Percentiles rank a stretch among this genome's conserved stretches.
These are phyloP conservation scores for Talaromyces verruculosus DNA, from an alignment of 2,329 filamentous ascomycete species.

Conservation along the genomic window DNA sequence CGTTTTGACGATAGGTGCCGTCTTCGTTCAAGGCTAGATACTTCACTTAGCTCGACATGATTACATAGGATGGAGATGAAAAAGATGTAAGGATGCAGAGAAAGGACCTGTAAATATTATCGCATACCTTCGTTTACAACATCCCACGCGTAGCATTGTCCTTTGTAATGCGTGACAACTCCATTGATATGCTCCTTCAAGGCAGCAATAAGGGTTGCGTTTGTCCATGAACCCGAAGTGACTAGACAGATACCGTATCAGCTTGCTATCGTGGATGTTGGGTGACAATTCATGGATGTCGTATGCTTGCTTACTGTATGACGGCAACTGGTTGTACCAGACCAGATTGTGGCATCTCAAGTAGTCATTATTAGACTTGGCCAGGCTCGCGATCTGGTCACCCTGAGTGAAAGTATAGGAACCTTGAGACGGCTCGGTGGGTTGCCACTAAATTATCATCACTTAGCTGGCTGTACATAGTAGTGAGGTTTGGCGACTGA, in stretches of 20 bases:
- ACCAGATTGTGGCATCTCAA: constrained; percentile 64
- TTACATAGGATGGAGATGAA: not conserved
- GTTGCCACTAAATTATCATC: constrained; percentile 53
- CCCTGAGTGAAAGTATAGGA: constrained; percentile 60
- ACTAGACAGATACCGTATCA: constrained; percentile 34
- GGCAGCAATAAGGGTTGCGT: constrained; percentile 56
- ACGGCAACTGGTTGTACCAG: constrained; percentile 50
- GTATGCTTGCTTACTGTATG: constrained; percentile 52
- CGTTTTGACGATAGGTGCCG: constrained; percentile 58
- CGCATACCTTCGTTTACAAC: constrained; percentile 40
- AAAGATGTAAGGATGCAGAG: not conserved
- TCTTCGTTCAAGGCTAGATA: constrained; percentile 47
- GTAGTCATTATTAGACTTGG: constrained; percentile 45
- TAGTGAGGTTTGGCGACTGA: constrained; percentile 21
- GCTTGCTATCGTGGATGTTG: constrained; percentile 45
- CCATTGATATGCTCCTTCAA: constrained; percentile 51
- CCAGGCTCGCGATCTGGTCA: constrained; percentile 49
- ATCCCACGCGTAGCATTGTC: constrained; percentile 42
- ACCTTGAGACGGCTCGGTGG: constrained; percentile 58
- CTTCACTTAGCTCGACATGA: constrained; percentile 28
- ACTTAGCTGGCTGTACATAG: not conserved
- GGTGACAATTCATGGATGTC: constrained; percentile 13
- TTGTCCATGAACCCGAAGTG: constrained; percentile 55
- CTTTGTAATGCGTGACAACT: constrained; percentile 38
- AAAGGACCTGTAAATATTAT: constrained; percentile 10